phyloP scores from a whole-genome alignment of 2,329 filamentous ascomycete species.

The Madurella mycetomatis region DNA sequence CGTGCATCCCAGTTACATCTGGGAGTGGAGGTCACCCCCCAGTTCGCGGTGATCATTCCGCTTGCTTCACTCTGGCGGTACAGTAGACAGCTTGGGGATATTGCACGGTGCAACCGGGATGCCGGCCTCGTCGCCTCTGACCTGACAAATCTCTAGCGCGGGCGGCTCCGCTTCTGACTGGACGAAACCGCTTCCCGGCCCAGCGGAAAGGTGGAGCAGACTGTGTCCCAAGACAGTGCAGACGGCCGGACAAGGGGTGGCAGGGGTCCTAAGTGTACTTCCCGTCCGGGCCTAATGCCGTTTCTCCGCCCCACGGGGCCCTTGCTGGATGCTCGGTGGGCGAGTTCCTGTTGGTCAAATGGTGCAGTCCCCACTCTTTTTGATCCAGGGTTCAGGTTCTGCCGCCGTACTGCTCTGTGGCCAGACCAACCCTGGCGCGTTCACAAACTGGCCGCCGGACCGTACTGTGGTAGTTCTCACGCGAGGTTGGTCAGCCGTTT shows the following conservation, averaged over 20 bases:
- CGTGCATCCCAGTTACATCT: slow-evolving; percentile 22
- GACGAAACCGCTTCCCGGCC: slow-evolving; percentile 18
- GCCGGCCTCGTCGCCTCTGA: slow-evolving; percentile 10
- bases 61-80: slow-evolving; percentile 3
- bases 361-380: not conserved
- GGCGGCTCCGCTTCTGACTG: slow-evolving; percentile 7
- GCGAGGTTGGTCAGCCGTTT: not conserved
- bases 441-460: not conserved
- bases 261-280: slow-evolving; percentile 12
- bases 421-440: not conserved
- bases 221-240: slow-evolving; percentile 11
- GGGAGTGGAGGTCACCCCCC: slow-evolving; percentile 15
- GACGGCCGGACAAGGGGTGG: not conserved
- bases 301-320: slow-evolving; percentile 18
- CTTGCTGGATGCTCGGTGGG: not conserved
- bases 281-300: slow-evolving; percentile 18
- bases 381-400: slow-evolving; percentile 24
- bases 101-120: slow-evolving; percentile 14
- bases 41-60: slow-evolving; percentile 10
- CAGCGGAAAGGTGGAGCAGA: slow-evolving; percentile 13
- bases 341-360: slow-evolving; percentile 17
- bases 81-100: not conserved
- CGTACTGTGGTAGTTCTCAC: not conserved
- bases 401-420: not conserved
- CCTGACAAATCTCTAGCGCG: slow-evolving; percentile 1